Evolutionary conservation across 139 green algal genomes (phyloP).

Genomic region (Chlamydomonas sp.): DNA sequence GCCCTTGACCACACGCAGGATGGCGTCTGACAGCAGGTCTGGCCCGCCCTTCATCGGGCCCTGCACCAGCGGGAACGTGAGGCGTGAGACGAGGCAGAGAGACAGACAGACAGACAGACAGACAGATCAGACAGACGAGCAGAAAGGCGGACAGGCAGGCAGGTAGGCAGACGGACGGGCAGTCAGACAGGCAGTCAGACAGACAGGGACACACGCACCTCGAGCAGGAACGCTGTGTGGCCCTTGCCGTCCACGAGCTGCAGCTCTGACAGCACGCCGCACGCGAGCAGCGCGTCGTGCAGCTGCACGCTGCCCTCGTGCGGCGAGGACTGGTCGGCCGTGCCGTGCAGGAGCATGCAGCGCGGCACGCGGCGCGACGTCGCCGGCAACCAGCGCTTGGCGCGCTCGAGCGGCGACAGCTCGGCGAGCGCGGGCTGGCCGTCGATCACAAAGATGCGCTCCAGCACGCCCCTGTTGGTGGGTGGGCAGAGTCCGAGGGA

Average conservation of each 20-base stretch:
- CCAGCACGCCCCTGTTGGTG: neutral
- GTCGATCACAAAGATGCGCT: constrained; percentile 39
- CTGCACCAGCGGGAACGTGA: constrained; percentile 20
- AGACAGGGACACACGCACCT: too few species aligned
- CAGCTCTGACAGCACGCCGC: constrained; percentile 13
- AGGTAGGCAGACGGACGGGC: too few species aligned
- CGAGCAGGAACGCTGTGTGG: constrained; percentile 52
- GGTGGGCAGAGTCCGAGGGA: too few species aligned
- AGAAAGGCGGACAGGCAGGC: too few species aligned
- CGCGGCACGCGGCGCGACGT: constrained; percentile 34
- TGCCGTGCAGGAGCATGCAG: constrained; percentile 76
- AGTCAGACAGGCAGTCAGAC: too few species aligned
- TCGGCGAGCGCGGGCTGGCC: constrained; percentile 36
- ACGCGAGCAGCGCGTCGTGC: constrained; percentile 43
- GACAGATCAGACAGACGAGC: neutral
- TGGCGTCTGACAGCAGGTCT: constrained; percentile 42
- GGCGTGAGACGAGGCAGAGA: neutral
- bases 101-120: neutral
- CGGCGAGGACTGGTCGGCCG: constrained; percentile 65
- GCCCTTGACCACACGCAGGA: constrained; percentile 37
- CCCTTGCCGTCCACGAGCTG: constrained; percentile 43
- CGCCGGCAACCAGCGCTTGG: neutral
- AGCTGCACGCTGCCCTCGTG: constrained; percentile 51
- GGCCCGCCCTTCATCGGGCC: constrained; percentile 47
- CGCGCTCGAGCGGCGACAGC: constrained; percentile 52